phyloP scores from a whole-genome alignment of 257 asterid species.

The Plantago major region DNA sequence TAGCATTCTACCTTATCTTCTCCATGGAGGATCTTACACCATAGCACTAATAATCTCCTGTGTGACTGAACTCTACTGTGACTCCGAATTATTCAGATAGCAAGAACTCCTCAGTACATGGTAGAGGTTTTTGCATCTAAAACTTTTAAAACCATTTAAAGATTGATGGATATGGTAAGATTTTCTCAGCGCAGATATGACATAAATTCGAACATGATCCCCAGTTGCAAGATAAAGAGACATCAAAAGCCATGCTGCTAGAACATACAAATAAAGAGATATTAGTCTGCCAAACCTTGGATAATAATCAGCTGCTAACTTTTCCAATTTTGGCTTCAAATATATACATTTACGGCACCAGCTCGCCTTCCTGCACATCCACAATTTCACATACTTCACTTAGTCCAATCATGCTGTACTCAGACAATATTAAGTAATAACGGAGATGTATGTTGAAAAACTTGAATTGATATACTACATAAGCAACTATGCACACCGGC shows the following conservation, averaged over 20 bases:
- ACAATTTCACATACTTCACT: slow-evolving; percentile 26
- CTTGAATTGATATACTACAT: slow-evolving; percentile 1
- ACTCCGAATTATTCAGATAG: not conserved
- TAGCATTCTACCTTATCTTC: not conserved
- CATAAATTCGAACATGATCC: not conserved
- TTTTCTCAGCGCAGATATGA: not conserved
- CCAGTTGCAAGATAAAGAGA: not conserved
- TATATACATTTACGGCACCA: slow-evolving; percentile 99
- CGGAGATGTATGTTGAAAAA: slow-evolving; percentile 6
- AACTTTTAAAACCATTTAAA: not conserved
- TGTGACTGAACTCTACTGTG: not conserved
- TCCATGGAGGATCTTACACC: not conserved
- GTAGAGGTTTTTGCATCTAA: not conserved
- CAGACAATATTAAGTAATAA: slow-evolving; percentile 13
- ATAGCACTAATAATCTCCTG: not conserved
- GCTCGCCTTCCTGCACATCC: slow-evolving; percentile 77
- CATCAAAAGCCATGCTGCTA: not conserved
- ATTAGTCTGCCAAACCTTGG: slow-evolving; percentile 54
- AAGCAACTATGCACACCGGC: not conserved
- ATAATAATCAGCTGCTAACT: slow-evolving; percentile 78
- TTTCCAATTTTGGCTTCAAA: slow-evolving; percentile 89
- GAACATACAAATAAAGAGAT: slow-evolving; percentile 13
- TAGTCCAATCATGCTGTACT: slow-evolving; percentile 23
- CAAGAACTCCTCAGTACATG: not conserved
- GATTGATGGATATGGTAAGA: not conserved